Base-by-base conservation (phyloP, 495 filamentous ascomycete genomes). In the Penicillium dipodomyicola region DNA sequence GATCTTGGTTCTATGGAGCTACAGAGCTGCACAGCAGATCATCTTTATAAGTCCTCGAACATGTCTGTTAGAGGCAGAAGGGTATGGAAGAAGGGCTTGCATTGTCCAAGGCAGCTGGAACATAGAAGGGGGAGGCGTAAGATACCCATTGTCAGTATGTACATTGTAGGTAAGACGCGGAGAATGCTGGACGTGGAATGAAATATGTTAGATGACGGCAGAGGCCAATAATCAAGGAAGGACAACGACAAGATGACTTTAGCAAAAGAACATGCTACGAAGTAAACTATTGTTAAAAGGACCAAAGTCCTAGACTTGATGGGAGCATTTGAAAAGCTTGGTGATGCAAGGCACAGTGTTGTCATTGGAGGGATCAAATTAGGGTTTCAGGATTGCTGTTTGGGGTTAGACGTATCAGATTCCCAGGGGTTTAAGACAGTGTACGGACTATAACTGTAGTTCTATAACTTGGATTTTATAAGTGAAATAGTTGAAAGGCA, bases 271-370 rank as follows among this genome's bases (percentile, higher is more conserved):
- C 32, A 8, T 37, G 48, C 19, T 23, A 46, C 20, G 2, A 7
- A 22, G 8, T 22, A 37, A 9, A 15, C 32, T 41, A 48, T 33
- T 54, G 19, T 25, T 19, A 15, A 15, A 29, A 43, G 19, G 19
- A 25, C 12, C 19, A 30, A 30, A n/a, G 29, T 3, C 14, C 29
- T 10, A 9, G 20, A 20, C 33, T 12, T 56, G 15, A 30, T 41
- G 23, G 37, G 37, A 15, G 37, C 40, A 53, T 42, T 54, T 20
- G 23, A 15, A 59, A 54, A 39, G 52, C 52, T 39, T 54, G 2
- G 45, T 56, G 2, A 22, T 22, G 52, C 57, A 60, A 60, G 57
- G 57, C 52, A 57, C 61, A 12, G 40, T 5, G 9, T 20, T 40
- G 58, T 54, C 23, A 44, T 50, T 56, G 42, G 56, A 29, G 20